Percentiles rank a stretch among this genome's conserved stretches.
Evolutionary conservation across 331 rosid genomes (phyloP).

Genomic region (Spiraea crenata): DNA sequence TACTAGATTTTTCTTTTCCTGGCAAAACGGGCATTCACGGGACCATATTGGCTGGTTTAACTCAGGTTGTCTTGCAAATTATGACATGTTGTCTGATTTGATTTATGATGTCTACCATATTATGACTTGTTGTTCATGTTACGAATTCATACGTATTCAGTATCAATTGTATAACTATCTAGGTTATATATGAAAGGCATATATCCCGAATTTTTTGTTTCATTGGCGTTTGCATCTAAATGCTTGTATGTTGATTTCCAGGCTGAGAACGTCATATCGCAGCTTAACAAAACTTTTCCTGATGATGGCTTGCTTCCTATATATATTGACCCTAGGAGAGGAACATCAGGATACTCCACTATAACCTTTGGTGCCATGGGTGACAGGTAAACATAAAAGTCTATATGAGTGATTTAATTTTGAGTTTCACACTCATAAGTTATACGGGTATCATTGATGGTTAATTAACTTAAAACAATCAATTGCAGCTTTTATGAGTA

Average conservation of each 20-base stretch:
- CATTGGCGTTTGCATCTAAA: background rate
- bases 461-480: slow-evolving; percentile 24
- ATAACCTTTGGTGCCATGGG: slow-evolving; percentile 99
- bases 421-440: background rate
- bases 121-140: slow-evolving; percentile 1
- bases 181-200: slow-evolving; percentile 5
- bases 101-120: background rate
- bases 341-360: slow-evolving; percentile 55
- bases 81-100: background rate
- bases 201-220: slow-evolving; percentile 7
- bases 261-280: slow-evolving; percentile 79
- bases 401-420: background rate
- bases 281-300: slow-evolving; percentile 75
- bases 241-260: slow-evolving; percentile 36
- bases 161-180: slow-evolving; percentile 2
- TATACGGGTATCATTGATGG: background rate
- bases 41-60: background rate
- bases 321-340: slow-evolving; percentile 70
- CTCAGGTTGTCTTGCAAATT: background rate
- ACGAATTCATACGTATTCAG: background rate
- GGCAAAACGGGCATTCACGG: background rate
- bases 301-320: slow-evolving; percentile 97
- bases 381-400: slow-evolving; percentile 65
- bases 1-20: background rate
- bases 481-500: slow-evolving; percentile 93